Evolutionary conservation across 23 red algal species (phyloP).

Genomic region (Pyropia yezoensis): DNA sequence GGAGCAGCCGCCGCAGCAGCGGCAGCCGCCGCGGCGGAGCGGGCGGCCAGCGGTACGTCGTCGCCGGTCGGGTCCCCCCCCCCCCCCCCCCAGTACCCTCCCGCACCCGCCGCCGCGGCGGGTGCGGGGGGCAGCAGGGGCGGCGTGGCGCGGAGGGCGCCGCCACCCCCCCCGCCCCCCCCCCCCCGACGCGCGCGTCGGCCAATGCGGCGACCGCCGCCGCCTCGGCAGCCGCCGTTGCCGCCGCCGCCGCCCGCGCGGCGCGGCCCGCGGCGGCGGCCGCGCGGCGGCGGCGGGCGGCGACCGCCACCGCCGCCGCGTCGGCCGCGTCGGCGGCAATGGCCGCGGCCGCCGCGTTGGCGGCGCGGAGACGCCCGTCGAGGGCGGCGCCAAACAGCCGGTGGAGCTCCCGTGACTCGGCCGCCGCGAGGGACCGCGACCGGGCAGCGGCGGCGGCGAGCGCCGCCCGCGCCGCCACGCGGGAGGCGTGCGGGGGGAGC

Average conservation of each 20-base stretch:
- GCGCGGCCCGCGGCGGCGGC: background rate
- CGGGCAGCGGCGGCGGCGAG: conserved; percentile 70
- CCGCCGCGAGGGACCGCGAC: conserved; percentile 45
- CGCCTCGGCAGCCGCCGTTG: conserved; percentile 8
- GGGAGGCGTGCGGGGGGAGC: conserved; percentile 21
- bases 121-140: too few relatives aligned
- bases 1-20: too few relatives aligned
- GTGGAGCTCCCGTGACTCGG: conserved; percentile 62
- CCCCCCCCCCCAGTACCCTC: too few relatives aligned
- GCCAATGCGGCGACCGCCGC: conserved; percentile 2
- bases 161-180: background rate
- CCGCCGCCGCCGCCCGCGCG: conserved; percentile 9
- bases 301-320: background rate
- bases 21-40: too few relatives aligned
- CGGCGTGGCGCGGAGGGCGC: too few relatives aligned
- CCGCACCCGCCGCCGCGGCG: too few relatives aligned
- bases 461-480: conserved; percentile 41
- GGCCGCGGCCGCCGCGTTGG: conserved; percentile 41
- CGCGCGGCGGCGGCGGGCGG: background rate
- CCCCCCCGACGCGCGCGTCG: background rate
- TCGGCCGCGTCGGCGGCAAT: background rate
- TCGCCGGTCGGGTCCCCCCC: too few relatives aligned
- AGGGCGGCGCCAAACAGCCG: conserved; percentile 52
- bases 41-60: too few relatives aligned
- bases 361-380: conserved; percentile 45